These are phyloP conservation scores for Phytophthora sojae DNA, from an alignment of 352 stramenopile genomes.

Conservation along the genomic window DNA sequence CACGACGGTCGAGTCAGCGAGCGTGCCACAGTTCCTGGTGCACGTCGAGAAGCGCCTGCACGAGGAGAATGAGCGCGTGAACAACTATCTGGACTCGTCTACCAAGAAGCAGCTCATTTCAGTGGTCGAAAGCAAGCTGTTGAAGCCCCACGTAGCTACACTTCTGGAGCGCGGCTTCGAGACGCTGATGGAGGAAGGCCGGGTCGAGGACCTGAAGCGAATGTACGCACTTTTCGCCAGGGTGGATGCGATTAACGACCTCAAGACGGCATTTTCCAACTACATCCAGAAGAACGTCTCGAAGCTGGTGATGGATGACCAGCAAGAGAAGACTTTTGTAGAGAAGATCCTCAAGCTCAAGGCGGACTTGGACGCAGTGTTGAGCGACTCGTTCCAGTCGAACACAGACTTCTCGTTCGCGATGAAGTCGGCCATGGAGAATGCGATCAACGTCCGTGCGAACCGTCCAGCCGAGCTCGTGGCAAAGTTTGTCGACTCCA, in stretches of 20 bases:
- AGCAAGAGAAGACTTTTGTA: constrained; percentile 92
- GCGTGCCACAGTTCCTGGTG: constrained; percentile 86
- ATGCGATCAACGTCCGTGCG: constrained; percentile 87
- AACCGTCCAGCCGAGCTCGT: constrained; percentile 91
- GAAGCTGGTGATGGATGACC: constrained; percentile 75
- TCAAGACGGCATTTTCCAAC: constrained; percentile 71
- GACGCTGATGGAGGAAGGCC: constrained; percentile 81
- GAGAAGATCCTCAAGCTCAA: constrained; percentile 91
- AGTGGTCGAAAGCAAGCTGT: constrained; percentile 83
- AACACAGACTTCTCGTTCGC: constrained; percentile 83
- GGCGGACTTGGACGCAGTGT: constrained; percentile 78
- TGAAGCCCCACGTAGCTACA: constrained; percentile 83
- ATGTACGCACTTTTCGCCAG: constrained; percentile 87
- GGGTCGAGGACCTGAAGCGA: constrained; percentile 86
- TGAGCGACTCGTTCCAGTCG: constrained; percentile 75
- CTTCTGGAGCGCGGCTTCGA: constrained; percentile 91
- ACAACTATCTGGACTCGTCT: constrained; percentile 78
- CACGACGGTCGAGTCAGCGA: constrained; percentile 58
- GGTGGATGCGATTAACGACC: constrained; percentile 74
- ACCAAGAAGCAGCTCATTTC: constrained; percentile 77
- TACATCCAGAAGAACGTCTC: constrained; percentile 86
- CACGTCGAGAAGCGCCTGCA: constrained; percentile 89
- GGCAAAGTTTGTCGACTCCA: constrained; percentile 92
- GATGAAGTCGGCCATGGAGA: constrained; percentile 91
- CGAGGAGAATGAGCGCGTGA: constrained; percentile 82